Base-by-base conservation (phyloP, 345 rosid genomes). In the Acer yangbiense region DNA sequence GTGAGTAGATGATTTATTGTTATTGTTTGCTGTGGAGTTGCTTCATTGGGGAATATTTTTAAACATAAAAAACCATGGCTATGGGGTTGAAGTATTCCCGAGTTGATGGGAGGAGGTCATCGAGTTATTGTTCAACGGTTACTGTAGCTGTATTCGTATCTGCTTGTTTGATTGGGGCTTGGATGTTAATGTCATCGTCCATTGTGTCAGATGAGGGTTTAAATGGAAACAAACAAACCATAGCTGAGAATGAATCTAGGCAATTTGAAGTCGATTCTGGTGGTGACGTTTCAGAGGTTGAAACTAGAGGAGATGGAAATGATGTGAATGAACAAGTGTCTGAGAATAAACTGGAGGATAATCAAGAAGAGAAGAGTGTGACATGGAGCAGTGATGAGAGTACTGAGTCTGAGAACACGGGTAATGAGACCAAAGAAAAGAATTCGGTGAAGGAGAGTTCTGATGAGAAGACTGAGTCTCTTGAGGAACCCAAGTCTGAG, bases 161-260 rank as follows among this genome's bases (percentile, higher is more conserved):
- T 62, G 79, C 93, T 11, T 87, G 89, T 85, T 85, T 95, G 77
- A 88, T 92, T 78, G 99, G 97, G 25, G 85, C 87, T 44, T 95
- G 99, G 98, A 91, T 87, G 90, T 84, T 92, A 78, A 90, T 92
- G 86, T 88, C 98, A n/a, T 89, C 97, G 12, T 87, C 93, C 66
- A 76, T 87, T 65, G 86, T 82, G 72, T 89, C 91, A 17, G 77
- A 65, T 63, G 85, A 80, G 48, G 85, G 55, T 71, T 48, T 80
- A 41, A 79, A 72, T 35, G 85, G 78, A 63, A 77, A 60, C 54
- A 86, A 79, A 78, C 85, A 82, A 63, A 75, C 46, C 66, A 77
- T 76, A 13, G 23, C 65, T 13, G 77, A 65, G 23, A 66, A 73
- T 64, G 78, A 65, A 60, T 72, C 81, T 68, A 74, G 27, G 8